Conservation (phyloP, 495 filamentous ascomycete genomes). For the Pseudevernia furfuracea region DNA sequence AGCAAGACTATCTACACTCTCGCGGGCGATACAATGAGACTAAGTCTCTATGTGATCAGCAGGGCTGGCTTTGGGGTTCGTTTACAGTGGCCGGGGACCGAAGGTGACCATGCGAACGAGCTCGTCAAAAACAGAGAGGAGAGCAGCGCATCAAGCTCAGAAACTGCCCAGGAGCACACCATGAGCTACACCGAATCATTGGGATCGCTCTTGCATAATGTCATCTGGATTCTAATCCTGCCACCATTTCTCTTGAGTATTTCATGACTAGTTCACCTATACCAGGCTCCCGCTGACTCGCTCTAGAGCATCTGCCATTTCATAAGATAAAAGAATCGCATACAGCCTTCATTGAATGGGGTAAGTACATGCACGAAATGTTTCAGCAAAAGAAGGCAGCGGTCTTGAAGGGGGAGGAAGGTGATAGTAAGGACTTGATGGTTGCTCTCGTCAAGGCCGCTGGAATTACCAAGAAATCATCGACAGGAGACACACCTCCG, state of each 20-base stretch:
- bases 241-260: slow-evolving; percentile 41
- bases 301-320: slow-evolving; percentile 42
- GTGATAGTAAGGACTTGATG: slow-evolving; percentile 57
- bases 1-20: slow-evolving; percentile 29
- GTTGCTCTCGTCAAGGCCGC: slow-evolving; percentile 43
- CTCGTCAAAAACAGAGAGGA: neutral
- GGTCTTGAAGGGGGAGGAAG: slow-evolving; percentile 38
- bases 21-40: slow-evolving; percentile 45
- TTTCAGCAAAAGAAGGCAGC: slow-evolving; percentile 46
- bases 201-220: slow-evolving; percentile 42
- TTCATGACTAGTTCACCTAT: neutral
- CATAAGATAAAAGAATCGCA: slow-evolving; percentile 39
- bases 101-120: neutral
- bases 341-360: slow-evolving; percentile 50
- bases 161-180: slow-evolving; percentile 37
- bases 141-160: neutral
- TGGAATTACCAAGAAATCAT: slow-evolving; percentile 25
- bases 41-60: slow-evolving; percentile 61
- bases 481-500: slow-evolving; percentile 22
- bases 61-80: slow-evolving; percentile 58
- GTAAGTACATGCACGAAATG: slow-evolving; percentile 58
- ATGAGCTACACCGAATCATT: slow-evolving; percentile 54
- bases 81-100: slow-evolving; percentile 44
- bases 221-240: slow-evolving; percentile 46
- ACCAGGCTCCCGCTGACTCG: neutral